These are phyloP conservation scores for Danielia reshetovae DNA, from an alignment of 805 yeast species.

Conservation along the genomic window DNA sequence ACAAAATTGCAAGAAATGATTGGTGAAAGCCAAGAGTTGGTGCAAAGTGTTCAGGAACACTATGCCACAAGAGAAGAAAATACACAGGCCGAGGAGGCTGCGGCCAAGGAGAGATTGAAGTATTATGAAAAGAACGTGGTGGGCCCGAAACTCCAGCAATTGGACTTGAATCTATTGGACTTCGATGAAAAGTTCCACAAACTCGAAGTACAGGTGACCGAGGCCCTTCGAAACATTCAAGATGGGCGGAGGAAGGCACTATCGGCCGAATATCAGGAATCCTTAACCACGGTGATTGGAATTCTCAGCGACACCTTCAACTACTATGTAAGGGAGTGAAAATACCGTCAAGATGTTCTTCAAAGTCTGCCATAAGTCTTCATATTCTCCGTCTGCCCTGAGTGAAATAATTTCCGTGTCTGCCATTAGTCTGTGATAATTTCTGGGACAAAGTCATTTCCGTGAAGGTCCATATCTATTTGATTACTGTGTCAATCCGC, in stretches of 20 bases:
- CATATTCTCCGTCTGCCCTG: too few species aligned
- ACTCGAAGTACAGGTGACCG: slow-evolving; percentile 5
- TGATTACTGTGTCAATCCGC: too few species aligned
- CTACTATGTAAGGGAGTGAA: neutral
- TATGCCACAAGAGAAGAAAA: slow-evolving; percentile 20
- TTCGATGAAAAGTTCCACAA: slow-evolving; percentile 6
- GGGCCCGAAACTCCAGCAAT: slow-evolving; percentile 10
- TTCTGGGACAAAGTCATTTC: too few species aligned
- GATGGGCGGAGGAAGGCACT: slow-evolving; percentile 4
- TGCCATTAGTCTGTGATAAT: too few species aligned
- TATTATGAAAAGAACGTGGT: slow-evolving; percentile 11
- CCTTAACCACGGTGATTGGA: slow-evolving; percentile 10
- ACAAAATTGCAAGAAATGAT: slow-evolving; percentile 31
- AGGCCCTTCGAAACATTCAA: neutral
- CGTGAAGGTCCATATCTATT: too few species aligned
- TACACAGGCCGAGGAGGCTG: slow-evolving; percentile 13
- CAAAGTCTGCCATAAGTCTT: too few species aligned
- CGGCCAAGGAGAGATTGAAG: slow-evolving; percentile 9
- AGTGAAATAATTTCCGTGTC: too few species aligned
- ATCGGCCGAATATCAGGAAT: neutral
- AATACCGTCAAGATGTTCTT: too few species aligned
- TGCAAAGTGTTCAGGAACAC: slow-evolving; percentile 30
- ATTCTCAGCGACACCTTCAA: slow-evolving; percentile 14
- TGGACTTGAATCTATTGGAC: slow-evolving; percentile 14
- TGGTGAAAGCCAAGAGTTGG: slow-evolving; percentile 30